These are phyloP conservation scores for Insectozyma bohioensis DNA, from an alignment of 1,139 yeast genomes.

Conservation along the genomic window DNA sequence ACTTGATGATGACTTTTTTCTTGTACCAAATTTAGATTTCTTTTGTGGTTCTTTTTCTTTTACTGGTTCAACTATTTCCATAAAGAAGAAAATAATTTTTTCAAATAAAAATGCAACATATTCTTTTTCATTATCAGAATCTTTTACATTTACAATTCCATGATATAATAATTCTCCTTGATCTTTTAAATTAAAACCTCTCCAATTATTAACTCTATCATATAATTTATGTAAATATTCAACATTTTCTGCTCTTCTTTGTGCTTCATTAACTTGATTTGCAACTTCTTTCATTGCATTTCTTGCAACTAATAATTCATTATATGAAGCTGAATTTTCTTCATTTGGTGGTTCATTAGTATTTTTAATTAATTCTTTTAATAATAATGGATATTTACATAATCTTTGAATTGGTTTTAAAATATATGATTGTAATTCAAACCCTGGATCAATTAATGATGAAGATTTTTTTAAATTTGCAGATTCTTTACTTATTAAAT, in stretches of 20 bases:
- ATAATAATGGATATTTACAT: constrained; percentile 85
- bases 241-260: constrained; percentile 85
- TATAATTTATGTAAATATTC: constrained; percentile 66
- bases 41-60: constrained; percentile 23
- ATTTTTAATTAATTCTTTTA: constrained; percentile 70
- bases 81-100: constrained; percentile 78
- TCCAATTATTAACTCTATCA: constrained; percentile 85
- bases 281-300: constrained; percentile 68
- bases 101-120: constrained; percentile 90
- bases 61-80: constrained; percentile 35
- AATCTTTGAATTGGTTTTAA: constrained; percentile 94
- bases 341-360: constrained; percentile 16
- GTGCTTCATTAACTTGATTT: constrained; percentile 89
- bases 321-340: constrained; percentile 53
- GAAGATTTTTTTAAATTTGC: constrained; percentile 55
- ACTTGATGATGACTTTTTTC: constrained; percentile 41
- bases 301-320: constrained; percentile 69
- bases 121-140: constrained; percentile 79
- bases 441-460: constrained; percentile 73
- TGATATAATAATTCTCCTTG: constrained; percentile 85
- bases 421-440: constrained; percentile 85
- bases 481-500: constrained; percentile 68
- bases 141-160: constrained; percentile 75
- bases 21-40: constrained; percentile 33
- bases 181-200: constrained; percentile 80